A percentile compares a stretch with the other conserved stretches of the same genome.
These are phyloP conservation scores for Magnusiomyces suaveolens DNA, from an alignment of 1,139 yeast genomes.

Conservation along the genomic window DNA sequence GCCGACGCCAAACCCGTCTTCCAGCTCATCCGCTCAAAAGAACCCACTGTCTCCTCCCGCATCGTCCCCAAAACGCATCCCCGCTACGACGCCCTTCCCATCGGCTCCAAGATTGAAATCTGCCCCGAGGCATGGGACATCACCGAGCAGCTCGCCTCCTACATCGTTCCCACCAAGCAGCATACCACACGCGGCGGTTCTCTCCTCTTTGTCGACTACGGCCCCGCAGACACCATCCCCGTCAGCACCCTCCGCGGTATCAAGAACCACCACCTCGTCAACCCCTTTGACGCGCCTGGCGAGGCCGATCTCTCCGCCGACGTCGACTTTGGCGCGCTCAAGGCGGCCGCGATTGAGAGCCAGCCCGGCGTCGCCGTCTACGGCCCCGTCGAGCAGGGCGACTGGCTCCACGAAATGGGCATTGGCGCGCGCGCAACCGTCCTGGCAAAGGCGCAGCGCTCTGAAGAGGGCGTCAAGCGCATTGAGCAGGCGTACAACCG, in stretches of 20 bases:
- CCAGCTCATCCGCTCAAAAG: slow-evolving; percentile 49
- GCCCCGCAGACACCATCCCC: slow-evolving; percentile 53
- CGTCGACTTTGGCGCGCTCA: slow-evolving; percentile 63
- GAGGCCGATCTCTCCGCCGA: slow-evolving; percentile 75
- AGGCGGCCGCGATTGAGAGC: slow-evolving; percentile 30
- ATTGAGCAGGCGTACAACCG: slow-evolving; percentile 54
- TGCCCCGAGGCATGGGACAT: slow-evolving; percentile 62
- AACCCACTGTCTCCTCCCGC: slow-evolving; percentile 54
- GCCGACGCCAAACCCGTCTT: slow-evolving; percentile 37
- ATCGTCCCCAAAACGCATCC: slow-evolving; percentile 44
- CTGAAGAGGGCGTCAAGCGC: slow-evolving; percentile 30
- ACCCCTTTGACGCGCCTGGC: slow-evolving; percentile 71
- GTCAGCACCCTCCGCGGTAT: slow-evolving; percentile 66
- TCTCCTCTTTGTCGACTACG: slow-evolving; percentile 70
- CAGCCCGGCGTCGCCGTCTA: slow-evolving; percentile 27
- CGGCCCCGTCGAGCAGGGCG: slow-evolving; percentile 72
- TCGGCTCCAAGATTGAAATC: slow-evolving; percentile 56
- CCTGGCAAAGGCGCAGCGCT: slow-evolving; percentile 28
- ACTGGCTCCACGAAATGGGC: slow-evolving; percentile 70
- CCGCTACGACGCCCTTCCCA: slow-evolving; percentile 47
- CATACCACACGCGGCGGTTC: slow-evolving; percentile 46
- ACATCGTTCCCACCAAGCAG: slow-evolving; percentile 35
- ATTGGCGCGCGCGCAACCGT: slow-evolving; percentile 55
- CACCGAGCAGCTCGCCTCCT: slow-evolving; percentile 29
- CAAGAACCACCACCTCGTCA: slow-evolving; percentile 59